These are phyloP conservation scores for Platismatia glauca DNA, from an alignment of 495 filamentous ascomycete species.

Conservation along the genomic window DNA sequence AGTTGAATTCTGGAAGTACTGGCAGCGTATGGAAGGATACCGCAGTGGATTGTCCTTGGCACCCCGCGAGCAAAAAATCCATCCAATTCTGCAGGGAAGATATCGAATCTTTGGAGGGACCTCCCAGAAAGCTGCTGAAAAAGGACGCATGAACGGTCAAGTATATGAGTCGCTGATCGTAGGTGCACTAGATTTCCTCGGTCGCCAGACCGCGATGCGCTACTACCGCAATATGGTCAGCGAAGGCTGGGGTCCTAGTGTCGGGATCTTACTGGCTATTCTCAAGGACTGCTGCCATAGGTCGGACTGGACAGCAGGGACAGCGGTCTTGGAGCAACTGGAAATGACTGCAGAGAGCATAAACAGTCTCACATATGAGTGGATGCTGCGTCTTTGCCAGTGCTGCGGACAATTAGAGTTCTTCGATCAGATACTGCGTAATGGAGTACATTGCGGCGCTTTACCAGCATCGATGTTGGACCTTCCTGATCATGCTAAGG, in stretches of 20 bases:
- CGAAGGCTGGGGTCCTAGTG: constrained; percentile 20
- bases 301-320: constrained; percentile 15
- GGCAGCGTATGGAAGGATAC: constrained; percentile 34
- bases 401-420: constrained; percentile 8
- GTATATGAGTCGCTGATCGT: constrained; percentile 22
- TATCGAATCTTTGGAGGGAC: constrained; percentile 11
- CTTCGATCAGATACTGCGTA: constrained; percentile 13
- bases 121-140: constrained; percentile 6
- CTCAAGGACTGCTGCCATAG: constrained; percentile 15
- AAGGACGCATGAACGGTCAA: constrained; percentile 19
- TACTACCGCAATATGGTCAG: constrained; percentile 21
- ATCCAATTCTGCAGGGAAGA: background rate
- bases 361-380: constrained; percentile 8
- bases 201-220: constrained; percentile 15
- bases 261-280: constrained; percentile 16
- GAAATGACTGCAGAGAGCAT: background rate
- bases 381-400: constrained; percentile 23
- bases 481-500: background rate
- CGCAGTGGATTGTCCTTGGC: constrained; percentile 19
- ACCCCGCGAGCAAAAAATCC: background rate
- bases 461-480: constrained; percentile 3
- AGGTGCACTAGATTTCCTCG: constrained; percentile 20
- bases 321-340: constrained; percentile 16
- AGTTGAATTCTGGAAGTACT: constrained; percentile 32
- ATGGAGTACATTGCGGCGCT: constrained; percentile 13